Evolutionary conservation across 2,329 filamentous ascomycete genomes (phyloP).

Genomic region (Pseudogymnoascus sp.): DNA sequence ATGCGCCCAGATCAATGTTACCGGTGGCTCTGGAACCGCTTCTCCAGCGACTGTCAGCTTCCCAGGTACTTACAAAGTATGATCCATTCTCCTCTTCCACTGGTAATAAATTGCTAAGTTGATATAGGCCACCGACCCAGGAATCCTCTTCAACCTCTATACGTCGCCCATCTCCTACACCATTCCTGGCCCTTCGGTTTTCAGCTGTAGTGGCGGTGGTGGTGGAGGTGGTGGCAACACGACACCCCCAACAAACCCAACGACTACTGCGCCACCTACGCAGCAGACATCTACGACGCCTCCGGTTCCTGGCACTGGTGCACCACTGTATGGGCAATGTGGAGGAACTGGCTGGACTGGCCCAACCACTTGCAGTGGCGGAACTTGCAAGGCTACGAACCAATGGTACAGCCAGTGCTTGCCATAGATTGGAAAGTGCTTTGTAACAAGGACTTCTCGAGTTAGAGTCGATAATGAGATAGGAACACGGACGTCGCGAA

Average conservation of each 20-base stretch:
- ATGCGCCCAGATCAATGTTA: slow-evolving; percentile 35
- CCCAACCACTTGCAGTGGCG: slow-evolving; percentile 14
- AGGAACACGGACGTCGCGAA: not conserved
- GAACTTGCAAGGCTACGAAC: slow-evolving; percentile 15
- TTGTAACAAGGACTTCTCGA: not conserved
- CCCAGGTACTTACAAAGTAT: not conserved
- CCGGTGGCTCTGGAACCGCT: slow-evolving; percentile 20
- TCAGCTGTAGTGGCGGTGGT: slow-evolving; percentile 14
- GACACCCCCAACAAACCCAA: not conserved
- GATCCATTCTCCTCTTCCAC: slow-evolving; percentile 13
- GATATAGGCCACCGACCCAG: slow-evolving; percentile 32
- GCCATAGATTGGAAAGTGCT: not conserved
- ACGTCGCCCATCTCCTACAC: slow-evolving; percentile 29
- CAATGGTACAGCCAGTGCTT: slow-evolving; percentile 14
- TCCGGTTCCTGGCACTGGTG: slow-evolving; percentile 1
- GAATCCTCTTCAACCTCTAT: slow-evolving; percentile 37
- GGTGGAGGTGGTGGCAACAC: not conserved
- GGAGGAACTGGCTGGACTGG: slow-evolving; percentile 14
- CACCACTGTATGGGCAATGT: slow-evolving; percentile 13
- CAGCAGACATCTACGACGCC: not conserved
- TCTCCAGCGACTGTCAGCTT: not conserved
- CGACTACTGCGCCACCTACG: not conserved
- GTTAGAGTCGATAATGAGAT: not conserved
- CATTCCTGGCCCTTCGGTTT: slow-evolving; percentile 36
- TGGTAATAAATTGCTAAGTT: slow-evolving; percentile 19